A percentile compares a stretch with the other conserved stretches of the same genome.
phyloP scores from a whole-genome alignment of 2,329 filamentous ascomycete species.

The Colletotrichum lindemuthianum region DNA sequence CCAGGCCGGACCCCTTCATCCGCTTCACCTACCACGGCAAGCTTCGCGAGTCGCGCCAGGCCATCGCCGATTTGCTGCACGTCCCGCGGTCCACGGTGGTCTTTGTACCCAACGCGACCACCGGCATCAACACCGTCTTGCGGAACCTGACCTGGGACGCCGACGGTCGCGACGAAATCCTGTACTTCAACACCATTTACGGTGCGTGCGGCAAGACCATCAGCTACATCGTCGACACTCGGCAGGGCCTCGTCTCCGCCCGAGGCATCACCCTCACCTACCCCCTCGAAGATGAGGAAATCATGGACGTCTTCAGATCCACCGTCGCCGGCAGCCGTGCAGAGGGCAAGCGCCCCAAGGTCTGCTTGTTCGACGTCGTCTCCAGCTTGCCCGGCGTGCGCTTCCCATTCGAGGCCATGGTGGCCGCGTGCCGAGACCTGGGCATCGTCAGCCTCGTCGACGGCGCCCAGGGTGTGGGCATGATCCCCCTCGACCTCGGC shows the following conservation, averaged over 20 bases:
- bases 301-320: slow-evolving; percentile 69
- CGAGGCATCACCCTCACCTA: slow-evolving; percentile 71
- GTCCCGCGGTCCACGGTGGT: slow-evolving; percentile 74
- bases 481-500: slow-evolving; percentile 76
- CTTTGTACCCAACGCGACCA: slow-evolving; percentile 84
- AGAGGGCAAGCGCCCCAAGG: slow-evolving; percentile 69
- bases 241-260: slow-evolving; percentile 53
- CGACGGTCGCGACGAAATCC: slow-evolving; percentile 79
- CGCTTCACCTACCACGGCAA: slow-evolving; percentile 71
- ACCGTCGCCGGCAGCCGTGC: slow-evolving; percentile 63
- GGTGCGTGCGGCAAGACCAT: slow-evolving; percentile 80
- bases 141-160: slow-evolving; percentile 74
- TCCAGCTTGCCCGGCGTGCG: slow-evolving; percentile 81
- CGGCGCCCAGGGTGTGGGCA: slow-evolving; percentile 85
- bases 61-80: slow-evolving; percentile 73
- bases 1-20: slow-evolving; percentile 79
- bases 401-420: slow-evolving; percentile 80
- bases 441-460: slow-evolving; percentile 81
- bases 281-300: slow-evolving; percentile 74
- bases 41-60: slow-evolving; percentile 71
- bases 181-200: slow-evolving; percentile 85
- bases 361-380: slow-evolving; percentile 84
- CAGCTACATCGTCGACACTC: slow-evolving; percentile 76
- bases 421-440: slow-evolving; percentile 70
- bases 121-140: slow-evolving; percentile 81